Conservation (phyloP, 179 eudicot species). For the Nepenthes alata region DNA sequence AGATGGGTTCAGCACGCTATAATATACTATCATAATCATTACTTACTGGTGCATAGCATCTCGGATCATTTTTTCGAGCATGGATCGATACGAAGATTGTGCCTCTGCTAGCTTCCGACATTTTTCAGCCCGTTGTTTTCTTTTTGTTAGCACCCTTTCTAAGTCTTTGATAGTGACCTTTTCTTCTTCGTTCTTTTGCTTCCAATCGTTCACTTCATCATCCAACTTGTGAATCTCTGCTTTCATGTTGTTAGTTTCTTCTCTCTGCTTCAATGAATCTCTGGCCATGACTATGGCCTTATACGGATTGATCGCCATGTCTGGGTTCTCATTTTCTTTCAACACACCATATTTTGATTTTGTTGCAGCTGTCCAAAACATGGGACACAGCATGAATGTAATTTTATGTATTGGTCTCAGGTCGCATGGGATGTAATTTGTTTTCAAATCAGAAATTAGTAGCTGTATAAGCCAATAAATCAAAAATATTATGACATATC, state of each 20-base stretch:
- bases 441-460: too few relatives aligned
- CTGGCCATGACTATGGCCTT: conserved; percentile 82
- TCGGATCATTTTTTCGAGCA: conserved; percentile 89
- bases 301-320: conserved; percentile 52
- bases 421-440: too few relatives aligned
- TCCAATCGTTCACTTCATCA: conserved; percentile 46
- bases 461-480: too few relatives aligned
- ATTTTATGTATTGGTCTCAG: too few relatives aligned
- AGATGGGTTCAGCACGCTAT: too few relatives aligned
- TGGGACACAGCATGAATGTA: background rate
- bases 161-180: conserved; percentile 62
- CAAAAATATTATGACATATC: too few relatives aligned
- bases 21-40: background rate
- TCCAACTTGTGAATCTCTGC: conserved; percentile 63
- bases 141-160: conserved; percentile 56
- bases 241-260: conserved; percentile 55
- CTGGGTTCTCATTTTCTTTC: conserved; percentile 61
- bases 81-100: conserved; percentile 62
- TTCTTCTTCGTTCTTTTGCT: conserved; percentile 67
- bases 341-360: conserved; percentile 27
- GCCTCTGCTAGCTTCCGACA: conserved; percentile 81
- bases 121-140: conserved; percentile 59
- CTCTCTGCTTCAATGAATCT: conserved; percentile 71
- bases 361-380: conserved; percentile 36
- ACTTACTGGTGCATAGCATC: conserved; percentile 96